phyloP scores from a whole-genome alignment of 208 protist genomes.

The Leishmania major region DNA sequence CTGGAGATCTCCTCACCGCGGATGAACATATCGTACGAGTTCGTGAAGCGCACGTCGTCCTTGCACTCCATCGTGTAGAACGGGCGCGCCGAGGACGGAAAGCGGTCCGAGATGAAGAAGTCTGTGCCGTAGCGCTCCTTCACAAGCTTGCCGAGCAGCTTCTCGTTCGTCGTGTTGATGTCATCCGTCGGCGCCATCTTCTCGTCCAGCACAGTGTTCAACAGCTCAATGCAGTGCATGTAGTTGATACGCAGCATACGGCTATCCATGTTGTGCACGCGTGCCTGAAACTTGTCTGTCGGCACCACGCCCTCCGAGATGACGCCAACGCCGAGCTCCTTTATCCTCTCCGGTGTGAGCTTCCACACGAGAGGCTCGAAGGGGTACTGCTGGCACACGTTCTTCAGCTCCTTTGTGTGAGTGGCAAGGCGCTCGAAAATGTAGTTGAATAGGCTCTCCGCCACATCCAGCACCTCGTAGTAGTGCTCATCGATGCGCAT shows the following conservation, averaged over 20 bases:
- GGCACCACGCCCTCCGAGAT: conserved; percentile 71
- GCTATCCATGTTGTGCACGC: conserved; percentile 74
- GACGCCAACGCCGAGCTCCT: conserved; percentile 83
- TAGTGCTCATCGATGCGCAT: conserved; percentile 99
- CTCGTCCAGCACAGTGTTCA: conserved; percentile 89
- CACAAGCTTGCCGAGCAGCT: conserved; percentile 96
- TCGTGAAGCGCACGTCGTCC: conserved; percentile 90
- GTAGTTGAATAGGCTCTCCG: conserved; percentile 96
- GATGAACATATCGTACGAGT: conserved; percentile 99
- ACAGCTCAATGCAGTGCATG: conserved; percentile 92
- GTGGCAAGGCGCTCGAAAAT: conserved; percentile 95
- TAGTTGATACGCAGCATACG: conserved; percentile 93
- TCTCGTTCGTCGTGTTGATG: conserved; percentile 96
- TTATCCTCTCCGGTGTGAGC: conserved; percentile 79
- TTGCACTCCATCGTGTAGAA: conserved; percentile 99
- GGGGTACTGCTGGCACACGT: conserved; percentile 92
- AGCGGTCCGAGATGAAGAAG: conserved; percentile 99
- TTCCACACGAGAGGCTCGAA: conserved; percentile 92
- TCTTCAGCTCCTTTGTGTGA: conserved; percentile 85
- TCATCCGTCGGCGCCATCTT: conserved; percentile 89
- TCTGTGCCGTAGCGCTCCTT: conserved; percentile 98
- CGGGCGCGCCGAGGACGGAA: conserved; percentile 95
- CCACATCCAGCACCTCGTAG: conserved; percentile 98
- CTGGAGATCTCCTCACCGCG: conserved; percentile 99
- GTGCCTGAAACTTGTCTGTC: conserved; percentile 81